phyloP scores from a whole-genome alignment of 495 filamentous ascomycete genomes.

The Penicillium nucicola region DNA sequence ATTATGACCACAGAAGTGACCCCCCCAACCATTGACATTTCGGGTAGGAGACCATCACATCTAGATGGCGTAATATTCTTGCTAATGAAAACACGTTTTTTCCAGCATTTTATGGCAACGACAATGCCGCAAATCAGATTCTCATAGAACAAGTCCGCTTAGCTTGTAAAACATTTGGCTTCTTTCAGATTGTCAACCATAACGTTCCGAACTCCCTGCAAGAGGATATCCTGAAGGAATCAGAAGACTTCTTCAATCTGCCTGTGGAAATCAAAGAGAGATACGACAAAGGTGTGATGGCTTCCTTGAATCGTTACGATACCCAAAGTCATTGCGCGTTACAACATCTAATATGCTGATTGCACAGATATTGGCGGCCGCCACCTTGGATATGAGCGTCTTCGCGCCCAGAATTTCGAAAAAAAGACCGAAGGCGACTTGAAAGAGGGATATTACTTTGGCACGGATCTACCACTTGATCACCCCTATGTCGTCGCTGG shows the following conservation, averaged over 20 bases:
- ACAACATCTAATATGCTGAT: neutral
- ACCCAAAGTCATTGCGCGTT: neutral
- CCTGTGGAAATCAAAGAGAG: slow-evolving; percentile 53
- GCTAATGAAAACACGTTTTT: neutral
- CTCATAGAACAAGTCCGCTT: slow-evolving; percentile 13
- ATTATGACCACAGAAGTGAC: neutral
- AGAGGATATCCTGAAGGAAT: slow-evolving; percentile 60
- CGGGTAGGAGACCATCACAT: slow-evolving; percentile 1
- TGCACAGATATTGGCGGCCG: slow-evolving; percentile 12
- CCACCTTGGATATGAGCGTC: slow-evolving; percentile 42
- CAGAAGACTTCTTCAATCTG: slow-evolving; percentile 72
- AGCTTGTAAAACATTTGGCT: slow-evolving; percentile 59
- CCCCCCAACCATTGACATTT: slow-evolving; percentile 17
- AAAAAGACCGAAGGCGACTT: slow-evolving; percentile 36
- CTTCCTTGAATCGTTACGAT: slow-evolving; percentile 5
- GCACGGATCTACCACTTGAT: slow-evolving; percentile 29
- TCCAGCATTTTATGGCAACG: slow-evolving; percentile 16
- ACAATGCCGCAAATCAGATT: neutral
- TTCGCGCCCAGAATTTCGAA: slow-evolving; percentile 42
- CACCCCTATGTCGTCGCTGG: slow-evolving; percentile 27
- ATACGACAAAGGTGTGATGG: slow-evolving; percentile 16
- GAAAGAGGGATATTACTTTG: slow-evolving; percentile 46
- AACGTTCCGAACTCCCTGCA: slow-evolving; percentile 67
- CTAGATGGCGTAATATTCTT: neutral
- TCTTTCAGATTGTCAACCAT: slow-evolving; percentile 79